Evolutionary conservation across 116 monocot genomes (phyloP), one percentile per base, ranked within the genome.

Genomic region (Phalaenopsis hybrid): DNA sequence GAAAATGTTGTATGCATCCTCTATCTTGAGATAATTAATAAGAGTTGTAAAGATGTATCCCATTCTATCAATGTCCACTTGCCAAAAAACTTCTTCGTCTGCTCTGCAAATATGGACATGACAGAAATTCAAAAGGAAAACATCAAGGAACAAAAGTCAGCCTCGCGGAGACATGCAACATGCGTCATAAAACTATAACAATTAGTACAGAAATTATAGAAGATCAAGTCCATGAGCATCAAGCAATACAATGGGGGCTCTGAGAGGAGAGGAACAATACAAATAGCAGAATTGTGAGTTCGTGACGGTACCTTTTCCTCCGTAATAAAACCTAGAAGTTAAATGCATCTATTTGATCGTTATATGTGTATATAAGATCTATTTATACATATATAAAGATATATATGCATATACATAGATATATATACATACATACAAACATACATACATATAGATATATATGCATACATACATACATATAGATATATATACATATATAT

Each of bases 21-120:
- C 87, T 70, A 98, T 87, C 76, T 95, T 89, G 63, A 93, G 89
- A 86, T 98, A 84, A 46, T 90, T 86, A 83, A 98, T 76, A 48
- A 98, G 86, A 68, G 89, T 88, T 45, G 91, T 86, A 81, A 95
- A 93, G 28, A 98, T 21, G 84, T 89, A 90, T 75, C 90, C 89
- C 88, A 98, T 92, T 65, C 85, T 81, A 76, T 93, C 98, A 68
- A 95, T 81, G 83, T 98, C 95, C 25, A 95, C 93, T 93, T 98
- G 98, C 95, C 92, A 95, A 83, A 89, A 67, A 81, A 83, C 69
- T 76, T 88, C 86, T 83, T 75, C 89, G 77, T 90, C 89, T 55
- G 88, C 92, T 78, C 98, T 95, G 86, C 48, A 51, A 81, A 78
- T 76, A 86, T 50, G 50, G 25, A 18, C 25, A 80, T 55, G 76